phyloP scores from a whole-genome alignment of 306 rosid genomes.

The Phaseolus lunatus region DNA sequence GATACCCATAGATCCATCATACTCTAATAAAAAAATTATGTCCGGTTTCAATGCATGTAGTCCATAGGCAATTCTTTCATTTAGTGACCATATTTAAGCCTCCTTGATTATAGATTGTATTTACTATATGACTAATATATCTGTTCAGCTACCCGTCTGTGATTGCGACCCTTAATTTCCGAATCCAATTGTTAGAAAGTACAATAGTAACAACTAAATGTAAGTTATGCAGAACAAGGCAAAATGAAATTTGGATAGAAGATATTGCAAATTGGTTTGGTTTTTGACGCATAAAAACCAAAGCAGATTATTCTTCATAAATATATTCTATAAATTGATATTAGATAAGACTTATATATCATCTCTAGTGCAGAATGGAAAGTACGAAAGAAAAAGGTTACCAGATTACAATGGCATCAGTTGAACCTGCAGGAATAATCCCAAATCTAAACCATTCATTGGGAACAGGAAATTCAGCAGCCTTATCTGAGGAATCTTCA shows the following conservation, averaged over 20 bases:
- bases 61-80: background rate
- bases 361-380: slow-evolving; percentile 13
- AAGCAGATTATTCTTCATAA: slow-evolving; percentile 7
- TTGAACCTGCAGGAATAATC: slow-evolving; percentile 96
- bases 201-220: background rate
- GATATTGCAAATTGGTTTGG: background rate
- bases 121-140: background rate
- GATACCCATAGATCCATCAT: background rate
- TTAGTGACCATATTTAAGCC: slow-evolving; percentile 1
- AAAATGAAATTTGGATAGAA: background rate
- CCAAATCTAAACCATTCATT: slow-evolving; percentile 80
- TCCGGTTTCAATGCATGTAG: background rate
- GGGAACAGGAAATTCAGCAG: slow-evolving; percentile 62
- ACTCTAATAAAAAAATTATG: background rate
- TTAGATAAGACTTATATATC: slow-evolving; percentile 25
- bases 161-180: background rate
- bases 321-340: background rate
- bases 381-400: slow-evolving; percentile 47
- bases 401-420: slow-evolving; percentile 97
- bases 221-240: background rate
- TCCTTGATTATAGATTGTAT: background rate
- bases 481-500: slow-evolving; percentile 64
- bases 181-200: background rate
- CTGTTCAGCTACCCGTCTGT: background rate
- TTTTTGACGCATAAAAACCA: slow-evolving; percentile 26